Percentiles rank a stretch among this genome's conserved stretches.
Conservation (phyloP, 208 protist species). For the Leishmania major region DNA sequence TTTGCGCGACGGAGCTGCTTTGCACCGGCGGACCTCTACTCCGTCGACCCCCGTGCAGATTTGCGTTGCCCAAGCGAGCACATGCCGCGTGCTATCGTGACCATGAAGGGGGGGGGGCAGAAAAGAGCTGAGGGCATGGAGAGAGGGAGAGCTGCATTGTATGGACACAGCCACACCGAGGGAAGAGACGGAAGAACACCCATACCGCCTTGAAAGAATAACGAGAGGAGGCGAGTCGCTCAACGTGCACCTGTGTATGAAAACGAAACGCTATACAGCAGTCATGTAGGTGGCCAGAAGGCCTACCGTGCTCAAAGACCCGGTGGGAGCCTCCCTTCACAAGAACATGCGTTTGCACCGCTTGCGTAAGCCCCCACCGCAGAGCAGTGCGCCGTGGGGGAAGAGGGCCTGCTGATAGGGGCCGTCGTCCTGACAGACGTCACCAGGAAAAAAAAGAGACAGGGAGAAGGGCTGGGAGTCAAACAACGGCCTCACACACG, state of each 20-base stretch:
- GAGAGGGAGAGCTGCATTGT: background rate
- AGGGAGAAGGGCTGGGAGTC: too few relatives aligned
- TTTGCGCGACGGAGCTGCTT: background rate
- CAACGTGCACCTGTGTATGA: background rate
- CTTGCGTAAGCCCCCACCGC: too few relatives aligned
- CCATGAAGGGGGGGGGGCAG: too few relatives aligned
- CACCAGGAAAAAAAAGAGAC: background rate
- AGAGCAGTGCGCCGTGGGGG: too few relatives aligned
- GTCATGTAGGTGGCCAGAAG: too few relatives aligned
- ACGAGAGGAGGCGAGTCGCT: background rate
- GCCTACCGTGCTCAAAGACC: too few relatives aligned
- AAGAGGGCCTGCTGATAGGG: too few relatives aligned
- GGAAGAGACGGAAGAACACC: background rate
- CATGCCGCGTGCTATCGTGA: background rate
- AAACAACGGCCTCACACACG: too few relatives aligned
- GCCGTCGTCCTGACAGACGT: background rate
- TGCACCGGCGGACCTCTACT: background rate
- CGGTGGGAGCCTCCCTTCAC: too few relatives aligned
- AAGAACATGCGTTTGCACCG: too few relatives aligned
- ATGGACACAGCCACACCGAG: background rate
- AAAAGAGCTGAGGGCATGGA: background rate
- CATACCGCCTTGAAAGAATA: background rate
- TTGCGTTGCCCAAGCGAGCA: background rate
- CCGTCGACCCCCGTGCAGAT: too few relatives aligned
- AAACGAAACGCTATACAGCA: too few relatives aligned